A percentile compares a stretch with the other conserved stretches of the same genome.
These are phyloP conservation scores for Boletales sp. DNA, from an alignment of 768 basidiomycete species.

Conservation along the genomic window DNA sequence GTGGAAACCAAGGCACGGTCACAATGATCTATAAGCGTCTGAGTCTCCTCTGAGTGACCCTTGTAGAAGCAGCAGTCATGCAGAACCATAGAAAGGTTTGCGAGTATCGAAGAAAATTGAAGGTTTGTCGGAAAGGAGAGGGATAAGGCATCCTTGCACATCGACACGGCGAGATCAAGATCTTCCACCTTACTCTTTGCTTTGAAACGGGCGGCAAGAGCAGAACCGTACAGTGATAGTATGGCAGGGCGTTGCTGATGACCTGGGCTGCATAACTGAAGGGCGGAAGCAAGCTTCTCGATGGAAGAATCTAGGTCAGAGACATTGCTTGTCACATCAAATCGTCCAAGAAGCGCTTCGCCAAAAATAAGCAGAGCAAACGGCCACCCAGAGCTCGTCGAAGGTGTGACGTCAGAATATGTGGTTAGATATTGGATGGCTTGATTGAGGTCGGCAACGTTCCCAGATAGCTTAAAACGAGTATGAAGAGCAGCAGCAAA, in stretches of 20 bases:
- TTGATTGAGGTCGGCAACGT: conserved; percentile 19
- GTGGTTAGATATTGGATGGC: conserved; percentile 19
- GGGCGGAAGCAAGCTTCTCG: conserved; percentile 8
- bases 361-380: conserved; percentile 14
- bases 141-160: conserved; percentile 15
- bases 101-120: not conserved
- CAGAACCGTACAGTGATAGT: conserved; percentile 9
- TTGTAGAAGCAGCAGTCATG: conserved; percentile 7
- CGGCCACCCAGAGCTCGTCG: conserved; percentile 2
- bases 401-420: conserved; percentile 15
- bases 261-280: conserved; percentile 11
- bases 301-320: conserved; percentile 17
- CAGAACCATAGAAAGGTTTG: conserved; percentile 3
- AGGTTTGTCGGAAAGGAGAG: not conserved
- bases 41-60: conserved; percentile 15
- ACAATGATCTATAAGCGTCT: conserved; percentile 17
- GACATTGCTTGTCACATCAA: conserved; percentile 3
- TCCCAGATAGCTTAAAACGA: conserved; percentile 13
- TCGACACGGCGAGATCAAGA: conserved; percentile 10
- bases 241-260: conserved; percentile 3
- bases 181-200: conserved; percentile 13
- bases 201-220: conserved; percentile 13
- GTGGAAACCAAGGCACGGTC: conserved; percentile 13
- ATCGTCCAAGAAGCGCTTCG: conserved; percentile 3
- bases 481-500: conserved; percentile 16